These are phyloP conservation scores for Dissophora ornata DNA, from an alignment of 192 early-diverging fungal species.

Conservation along the genomic window DNA sequence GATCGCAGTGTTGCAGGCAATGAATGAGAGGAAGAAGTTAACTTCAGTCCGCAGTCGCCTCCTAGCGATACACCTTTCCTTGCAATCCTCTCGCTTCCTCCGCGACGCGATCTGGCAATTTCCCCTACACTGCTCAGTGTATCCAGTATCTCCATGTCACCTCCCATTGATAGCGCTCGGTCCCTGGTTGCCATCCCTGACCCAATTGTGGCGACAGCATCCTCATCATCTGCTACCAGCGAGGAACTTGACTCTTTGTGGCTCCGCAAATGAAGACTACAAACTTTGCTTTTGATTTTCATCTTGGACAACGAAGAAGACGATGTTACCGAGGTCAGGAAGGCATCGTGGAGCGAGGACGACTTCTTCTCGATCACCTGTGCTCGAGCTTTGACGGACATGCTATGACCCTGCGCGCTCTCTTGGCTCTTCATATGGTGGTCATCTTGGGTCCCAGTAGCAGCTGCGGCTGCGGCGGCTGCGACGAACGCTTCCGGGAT, in stretches of 20 bases:
- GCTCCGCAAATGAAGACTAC: no score
- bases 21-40: slow-evolving; percentile 10
- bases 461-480: no score
- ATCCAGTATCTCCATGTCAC: neutral
- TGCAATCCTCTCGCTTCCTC: neutral
- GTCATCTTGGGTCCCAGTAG: no score
- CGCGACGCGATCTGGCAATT: slow-evolving; percentile 30
- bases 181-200: neutral
- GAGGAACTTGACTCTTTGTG: no score
- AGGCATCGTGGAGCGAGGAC: neutral
- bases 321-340: neutral
- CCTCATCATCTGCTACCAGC: no score
- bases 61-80: neutral
- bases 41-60: neutral
- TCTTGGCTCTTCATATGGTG: no score
- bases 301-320: neutral
- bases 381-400: slow-evolving; percentile 22
- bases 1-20: slow-evolving; percentile 6
- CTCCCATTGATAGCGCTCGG: neutral
- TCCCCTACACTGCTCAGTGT: slow-evolving; percentile 34
- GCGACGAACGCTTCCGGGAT: no score
- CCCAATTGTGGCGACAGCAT: no score
- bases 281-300: slow-evolving; percentile 7
- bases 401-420: neutral
- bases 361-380: slow-evolving; percentile 23